A percentile compares a stretch with the other conserved stretches of the same genome.
Evolutionary conservation across 2,329 filamentous ascomycete genomes (phyloP).

Genomic region (Penicillium sp.): DNA sequence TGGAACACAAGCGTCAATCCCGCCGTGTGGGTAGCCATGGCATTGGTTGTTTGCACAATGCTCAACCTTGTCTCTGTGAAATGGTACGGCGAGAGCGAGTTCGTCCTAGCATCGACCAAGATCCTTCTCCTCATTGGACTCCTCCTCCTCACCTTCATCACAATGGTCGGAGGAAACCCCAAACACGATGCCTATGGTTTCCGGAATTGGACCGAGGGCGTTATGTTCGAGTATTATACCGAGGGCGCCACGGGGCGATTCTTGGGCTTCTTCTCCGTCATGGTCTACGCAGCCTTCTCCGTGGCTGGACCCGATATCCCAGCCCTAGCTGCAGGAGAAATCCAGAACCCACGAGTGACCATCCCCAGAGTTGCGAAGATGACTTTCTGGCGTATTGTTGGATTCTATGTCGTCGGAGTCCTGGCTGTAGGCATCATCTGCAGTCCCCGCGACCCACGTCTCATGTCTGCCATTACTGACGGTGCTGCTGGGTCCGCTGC

Average conservation of each 20-base stretch:
- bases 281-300: constrained; percentile 67
- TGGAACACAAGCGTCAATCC: constrained; percentile 47
- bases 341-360: constrained; percentile 65
- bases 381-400: constrained; percentile 73
- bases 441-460: constrained; percentile 61
- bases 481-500: constrained; percentile 64
- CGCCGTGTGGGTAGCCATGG: constrained; percentile 45
- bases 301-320: constrained; percentile 65
- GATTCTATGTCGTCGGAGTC: constrained; percentile 73
- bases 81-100: constrained; percentile 73
- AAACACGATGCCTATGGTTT: constrained; percentile 69
- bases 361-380: constrained; percentile 72
- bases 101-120: constrained; percentile 68
- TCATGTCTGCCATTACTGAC: constrained; percentile 59
- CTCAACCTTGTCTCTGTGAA: constrained; percentile 70
- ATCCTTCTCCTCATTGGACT: constrained; percentile 68
- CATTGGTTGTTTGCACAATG: constrained; percentile 45
- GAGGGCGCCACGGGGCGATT: constrained; percentile 65
- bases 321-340: constrained; percentile 61
- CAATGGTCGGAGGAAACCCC: constrained; percentile 79
- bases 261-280: constrained; percentile 69
- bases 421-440: constrained; percentile 68
- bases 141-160: constrained; percentile 72
- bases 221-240: constrained; percentile 66
- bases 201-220: constrained; percentile 60